These are phyloP conservation scores for Capsicum baccatum DNA, from an alignment of 257 asterid genomes.

Conservation along the genomic window DNA sequence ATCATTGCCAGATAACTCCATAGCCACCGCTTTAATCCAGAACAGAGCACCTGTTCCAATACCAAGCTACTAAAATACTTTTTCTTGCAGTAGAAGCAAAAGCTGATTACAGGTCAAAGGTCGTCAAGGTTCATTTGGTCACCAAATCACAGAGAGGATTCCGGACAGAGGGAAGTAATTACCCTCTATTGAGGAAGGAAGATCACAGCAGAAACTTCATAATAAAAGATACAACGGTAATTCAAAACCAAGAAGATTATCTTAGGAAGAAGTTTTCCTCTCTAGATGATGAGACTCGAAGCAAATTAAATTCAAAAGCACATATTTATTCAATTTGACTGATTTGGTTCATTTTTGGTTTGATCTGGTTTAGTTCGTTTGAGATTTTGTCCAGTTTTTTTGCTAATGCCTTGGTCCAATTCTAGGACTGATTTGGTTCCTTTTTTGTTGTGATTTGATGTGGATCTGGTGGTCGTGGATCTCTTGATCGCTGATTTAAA, in stretches of 20 bases:
- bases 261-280: not conserved
- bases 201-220: not conserved
- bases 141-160: not conserved
- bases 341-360: not conserved
- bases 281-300: not conserved
- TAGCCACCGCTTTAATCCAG: not conserved
- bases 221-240: not conserved
- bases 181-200: not conserved
- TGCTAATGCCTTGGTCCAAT: not conserved
- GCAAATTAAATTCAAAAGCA: constrained; percentile 3
- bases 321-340: not conserved
- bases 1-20: not conserved
- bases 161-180: not conserved
- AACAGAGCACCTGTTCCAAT: not conserved
- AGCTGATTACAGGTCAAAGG: not conserved
- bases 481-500: not conserved
- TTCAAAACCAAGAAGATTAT: constrained; percentile 1
- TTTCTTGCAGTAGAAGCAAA: not conserved
- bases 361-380: not conserved
- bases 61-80: not conserved
- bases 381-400: not conserved
- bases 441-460: constrained; percentile 14
- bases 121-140: not conserved
- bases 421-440: not conserved
- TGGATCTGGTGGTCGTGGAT: not conserved